Evolutionary conservation across 495 filamentous ascomycete genomes (phyloP), one percentile per base, ranked within the genome.

Genomic region (Letharia lupina): DNA sequence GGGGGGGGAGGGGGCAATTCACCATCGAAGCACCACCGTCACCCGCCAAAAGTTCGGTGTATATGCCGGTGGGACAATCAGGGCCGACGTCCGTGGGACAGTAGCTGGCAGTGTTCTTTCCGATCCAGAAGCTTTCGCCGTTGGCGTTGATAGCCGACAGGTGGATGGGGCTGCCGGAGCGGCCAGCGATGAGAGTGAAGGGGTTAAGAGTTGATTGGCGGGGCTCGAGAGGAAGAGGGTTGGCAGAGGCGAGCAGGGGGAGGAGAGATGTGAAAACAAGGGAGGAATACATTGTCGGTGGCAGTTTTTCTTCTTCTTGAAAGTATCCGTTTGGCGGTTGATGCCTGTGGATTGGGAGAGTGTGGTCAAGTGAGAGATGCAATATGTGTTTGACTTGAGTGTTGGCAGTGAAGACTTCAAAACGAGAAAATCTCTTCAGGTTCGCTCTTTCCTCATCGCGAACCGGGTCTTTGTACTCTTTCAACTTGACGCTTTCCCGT

Each of bases 101-200:
- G 48, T 45, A 64, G 50, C 15, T 45, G 4, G 42, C 20, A 3
- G 62, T 42, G 18, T 52, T 37, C 44, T 64, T 64, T 40, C 62
- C 62, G 28, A 64, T 64, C 62, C 62, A 64, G 62, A 64, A 64
- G 16, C 37, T 20, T 52, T 41, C 50, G 41, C 42, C 42, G 40
- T 64, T 64, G 40, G 62, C 62, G 41, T 64, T 64, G 40, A 64
- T 56, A 40, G 62, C 2, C 23, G 28, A 28, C 11, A 64, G 40
- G 52, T 64, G 62, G 18, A 64, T 64, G 8, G 62, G 62, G 48
- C 62, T 64, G 62, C n/a, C 40, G 2, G 62, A 64, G 35, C 52
- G 62, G 44, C n/a, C 62, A 41, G 62, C 62, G 31, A 64, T 58
- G 62, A 64, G 37, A 28, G 33, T 44, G 62, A 64, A 64, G 40